Base-by-base conservation (phyloP, 805 yeast species). In the Zygosaccharomyces siamensis region DNA sequence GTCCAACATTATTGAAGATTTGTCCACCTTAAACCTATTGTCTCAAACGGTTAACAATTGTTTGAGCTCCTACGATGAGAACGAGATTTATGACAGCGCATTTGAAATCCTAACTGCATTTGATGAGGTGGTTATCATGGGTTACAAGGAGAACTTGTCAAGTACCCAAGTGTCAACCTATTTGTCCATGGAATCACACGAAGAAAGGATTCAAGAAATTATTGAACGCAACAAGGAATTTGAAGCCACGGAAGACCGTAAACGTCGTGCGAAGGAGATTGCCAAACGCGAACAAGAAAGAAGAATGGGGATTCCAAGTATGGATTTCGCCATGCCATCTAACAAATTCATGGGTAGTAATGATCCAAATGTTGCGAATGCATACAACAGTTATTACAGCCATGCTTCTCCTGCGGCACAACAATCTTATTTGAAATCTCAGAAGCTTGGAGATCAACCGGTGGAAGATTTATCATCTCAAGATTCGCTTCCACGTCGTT, bases 191-290 rank as follows among this genome's bases (percentile, higher is more conserved):
- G 98, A 93, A 71, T 86, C 96, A 36, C 97, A 93, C 67, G 99
- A 93, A 71, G 99, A 93, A 72, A 92, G 88, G 75, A 92, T 95
- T 64, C 98, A 93, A 74, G 97, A 93, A 67, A 90, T 93, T 66
- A 93, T 93, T 61, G 98, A 89, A 71, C 83, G 90, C 68, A 93
- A 93, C 74, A 93, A 93, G 72, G 99, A 93, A 72, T 73, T 87
- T 61, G 99, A 92, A 70, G 99, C 99, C 36, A 83, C 88, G 47
- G 99, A 93, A 71, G 97, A 92, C 70, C 84, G 98, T 71, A 92
- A 92, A 72, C 86, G 95, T 70, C 83, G 88, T 66, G 97, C 98
- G 44, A 88, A 86, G 68, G 95, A 86, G 63, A 84, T 86, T 53
- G 95, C 89, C 66, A 77, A 87, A 66, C 84, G 79, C 61, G 93